Evolutionary conservation across 2,329 filamentous ascomycete species (phyloP).

Genomic region (Corniculantispora saksenae): DNA sequence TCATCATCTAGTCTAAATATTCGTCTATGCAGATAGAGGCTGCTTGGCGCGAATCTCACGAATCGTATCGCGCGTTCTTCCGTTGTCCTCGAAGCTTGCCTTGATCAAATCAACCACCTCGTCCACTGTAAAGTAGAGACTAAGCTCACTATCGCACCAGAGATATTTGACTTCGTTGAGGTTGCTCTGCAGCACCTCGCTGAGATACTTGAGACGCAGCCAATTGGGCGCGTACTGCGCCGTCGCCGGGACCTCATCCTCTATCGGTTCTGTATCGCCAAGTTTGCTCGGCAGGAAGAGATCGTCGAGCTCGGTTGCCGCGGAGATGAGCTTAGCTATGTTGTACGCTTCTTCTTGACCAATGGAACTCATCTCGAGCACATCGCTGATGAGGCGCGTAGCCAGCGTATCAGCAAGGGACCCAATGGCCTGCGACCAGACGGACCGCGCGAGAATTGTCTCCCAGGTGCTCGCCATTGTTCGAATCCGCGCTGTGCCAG

Average conservation of each 20-base stretch:
- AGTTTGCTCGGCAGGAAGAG: slow-evolving; percentile 55
- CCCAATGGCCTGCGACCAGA: slow-evolving; percentile 64
- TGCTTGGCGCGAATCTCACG: slow-evolving; percentile 56
- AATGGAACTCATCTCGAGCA: slow-evolving; percentile 62
- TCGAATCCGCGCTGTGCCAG: slow-evolving; percentile 54
- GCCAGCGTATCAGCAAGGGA: slow-evolving; percentile 60
- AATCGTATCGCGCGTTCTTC: slow-evolving; percentile 58
- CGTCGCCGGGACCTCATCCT: slow-evolving; percentile 53
- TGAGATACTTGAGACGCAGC: slow-evolving; percentile 65
- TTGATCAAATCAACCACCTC: slow-evolving; percentile 65
- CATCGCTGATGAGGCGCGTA: slow-evolving; percentile 60
- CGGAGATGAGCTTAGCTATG: slow-evolving; percentile 59
- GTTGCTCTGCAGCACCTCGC: slow-evolving; percentile 66
- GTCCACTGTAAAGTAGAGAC: slow-evolving; percentile 60
- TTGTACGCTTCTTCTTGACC: slow-evolving; percentile 65
- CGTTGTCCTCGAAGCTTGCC: slow-evolving; percentile 65
- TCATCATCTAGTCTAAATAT: neutral
- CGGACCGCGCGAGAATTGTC: slow-evolving; percentile 58
- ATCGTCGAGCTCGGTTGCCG: slow-evolving; percentile 59
- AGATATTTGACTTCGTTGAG: slow-evolving; percentile 63
- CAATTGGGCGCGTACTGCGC: slow-evolving; percentile 62
- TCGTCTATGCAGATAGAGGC: slow-evolving; percentile 31
- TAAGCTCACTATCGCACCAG: slow-evolving; percentile 67
- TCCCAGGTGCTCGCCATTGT: slow-evolving; percentile 59
- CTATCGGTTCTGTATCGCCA: slow-evolving; percentile 25